phyloP scores from a whole-genome alignment of 176 grass and related monocot genomes.

The Olyra latifolia region DNA sequence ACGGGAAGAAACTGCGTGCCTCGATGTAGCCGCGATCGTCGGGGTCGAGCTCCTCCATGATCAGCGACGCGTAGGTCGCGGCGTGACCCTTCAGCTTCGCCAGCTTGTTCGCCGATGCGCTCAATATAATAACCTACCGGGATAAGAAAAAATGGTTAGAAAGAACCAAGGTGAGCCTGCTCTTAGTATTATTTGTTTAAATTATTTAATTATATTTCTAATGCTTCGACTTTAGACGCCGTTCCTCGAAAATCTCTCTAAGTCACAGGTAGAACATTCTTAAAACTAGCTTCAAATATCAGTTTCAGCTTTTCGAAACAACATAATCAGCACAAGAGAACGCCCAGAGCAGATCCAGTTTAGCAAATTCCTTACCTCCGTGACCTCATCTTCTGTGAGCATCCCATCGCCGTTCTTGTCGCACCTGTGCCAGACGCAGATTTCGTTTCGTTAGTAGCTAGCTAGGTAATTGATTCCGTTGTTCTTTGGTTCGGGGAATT shows the following conservation, averaged over 20 bases:
- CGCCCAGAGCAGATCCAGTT: neutral
- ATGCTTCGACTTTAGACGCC: too few species aligned
- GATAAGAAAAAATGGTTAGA: neutral
- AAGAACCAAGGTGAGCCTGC: neutral
- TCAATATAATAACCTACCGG: conserved; percentile 84
- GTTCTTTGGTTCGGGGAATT: neutral
- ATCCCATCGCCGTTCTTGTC: conserved; percentile 98
- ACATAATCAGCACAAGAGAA: too few species aligned
- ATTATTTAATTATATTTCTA: too few species aligned
- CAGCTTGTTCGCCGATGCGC: conserved; percentile 89
- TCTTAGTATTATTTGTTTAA: too few species aligned
- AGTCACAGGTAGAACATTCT: too few species aligned
- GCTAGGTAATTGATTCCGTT: neutral
- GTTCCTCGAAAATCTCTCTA: too few species aligned
- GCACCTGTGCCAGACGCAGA: conserved; percentile 51
- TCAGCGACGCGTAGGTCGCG: conserved; percentile 78
- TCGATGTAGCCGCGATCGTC: conserved; percentile 86
- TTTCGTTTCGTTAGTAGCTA: conserved; percentile 4
- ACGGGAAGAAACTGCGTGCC: conserved; percentile 39
- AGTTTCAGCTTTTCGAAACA: too few species aligned
- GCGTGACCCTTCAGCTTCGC: conserved; percentile 83
- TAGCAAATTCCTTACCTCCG: conserved; percentile 56
- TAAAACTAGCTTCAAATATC: too few species aligned
- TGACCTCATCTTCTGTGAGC: conserved; percentile 96
- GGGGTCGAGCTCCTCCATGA: conserved; percentile 98